phyloP scores from a whole-genome alignment of 2,329 filamentous ascomycete genomes.

The Diaporthe ampelina region DNA sequence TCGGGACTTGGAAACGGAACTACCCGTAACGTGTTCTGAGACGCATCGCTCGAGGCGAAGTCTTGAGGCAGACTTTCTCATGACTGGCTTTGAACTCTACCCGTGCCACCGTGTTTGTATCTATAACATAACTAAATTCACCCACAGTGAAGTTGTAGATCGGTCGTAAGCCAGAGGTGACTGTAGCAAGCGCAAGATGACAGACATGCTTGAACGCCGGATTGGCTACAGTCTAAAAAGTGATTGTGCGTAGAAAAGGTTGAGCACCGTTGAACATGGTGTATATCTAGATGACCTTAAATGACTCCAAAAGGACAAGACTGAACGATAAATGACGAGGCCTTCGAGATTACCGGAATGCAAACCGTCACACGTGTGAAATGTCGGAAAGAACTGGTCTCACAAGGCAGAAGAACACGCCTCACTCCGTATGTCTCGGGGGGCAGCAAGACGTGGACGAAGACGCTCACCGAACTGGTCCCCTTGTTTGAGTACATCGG shows the following conservation, averaged over 20 bases:
- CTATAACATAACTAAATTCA: background rate
- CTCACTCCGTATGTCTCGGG: background rate
- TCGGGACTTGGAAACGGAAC: too few relatives aligned
- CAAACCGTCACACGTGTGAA: too few relatives aligned
- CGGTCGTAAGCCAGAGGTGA: background rate
- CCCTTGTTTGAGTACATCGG: background rate
- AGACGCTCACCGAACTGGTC: background rate
- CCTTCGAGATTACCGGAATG: background rate
- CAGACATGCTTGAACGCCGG: too few relatives aligned
- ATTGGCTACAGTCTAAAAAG: too few relatives aligned
- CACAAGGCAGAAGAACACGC: background rate
- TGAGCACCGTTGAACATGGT: background rate
- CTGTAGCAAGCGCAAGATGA: background rate
- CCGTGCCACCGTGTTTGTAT: background rate
- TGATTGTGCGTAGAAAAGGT: too few relatives aligned
- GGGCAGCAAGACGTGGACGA: background rate
- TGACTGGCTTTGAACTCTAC: background rate
- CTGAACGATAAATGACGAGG: background rate
- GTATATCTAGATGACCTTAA: background rate
- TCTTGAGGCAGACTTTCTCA: too few relatives aligned
- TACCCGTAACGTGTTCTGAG: background rate
- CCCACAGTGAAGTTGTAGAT: background rate
- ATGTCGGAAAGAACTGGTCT: too few relatives aligned
- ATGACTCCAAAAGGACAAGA: background rate
- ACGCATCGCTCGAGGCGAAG: background rate